phyloP scores from a whole-genome alignment of 2,329 filamentous ascomycete species.

The Dactylellina cionopaga region DNA sequence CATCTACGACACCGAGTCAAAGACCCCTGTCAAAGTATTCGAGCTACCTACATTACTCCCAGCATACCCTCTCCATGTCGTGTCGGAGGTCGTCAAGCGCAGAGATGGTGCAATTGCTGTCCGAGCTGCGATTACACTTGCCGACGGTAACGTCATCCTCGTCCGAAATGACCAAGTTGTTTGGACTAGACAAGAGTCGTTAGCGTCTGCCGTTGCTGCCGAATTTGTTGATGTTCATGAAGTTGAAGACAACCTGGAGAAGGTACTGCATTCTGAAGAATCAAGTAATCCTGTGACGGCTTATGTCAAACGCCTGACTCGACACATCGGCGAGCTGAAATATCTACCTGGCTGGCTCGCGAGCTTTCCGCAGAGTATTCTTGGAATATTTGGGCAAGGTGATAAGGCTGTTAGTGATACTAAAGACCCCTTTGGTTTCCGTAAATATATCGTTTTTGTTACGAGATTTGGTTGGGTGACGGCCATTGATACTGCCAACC shows the following conservation, averaged over 20 bases:
- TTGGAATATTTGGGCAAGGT: slow-evolving; percentile 70
- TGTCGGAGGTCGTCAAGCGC: slow-evolving; percentile 84
- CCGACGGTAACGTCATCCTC: slow-evolving; percentile 79
- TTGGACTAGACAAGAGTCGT: slow-evolving; percentile 84
- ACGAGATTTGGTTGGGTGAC: slow-evolving; percentile 82
- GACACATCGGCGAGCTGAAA: slow-evolving; percentile 78
- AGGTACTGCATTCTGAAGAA: slow-evolving; percentile 84
- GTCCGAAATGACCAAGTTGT: slow-evolving; percentile 81
- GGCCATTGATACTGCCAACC: slow-evolving; percentile 78
- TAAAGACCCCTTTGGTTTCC: slow-evolving; percentile 84
- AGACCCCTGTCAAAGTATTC: slow-evolving; percentile 24
- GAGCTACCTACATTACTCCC: slow-evolving; percentile 58
- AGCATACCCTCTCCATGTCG: slow-evolving; percentile 71
- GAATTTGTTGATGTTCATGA: slow-evolving; percentile 76
- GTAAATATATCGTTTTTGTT: slow-evolving; percentile 82
- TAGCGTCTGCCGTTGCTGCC: slow-evolving; percentile 82
- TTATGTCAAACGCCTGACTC: slow-evolving; percentile 86
- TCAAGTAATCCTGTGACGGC: slow-evolving; percentile 81
- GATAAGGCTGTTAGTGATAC: slow-evolving; percentile 66
- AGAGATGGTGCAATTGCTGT: slow-evolving; percentile 75
- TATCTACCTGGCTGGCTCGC: slow-evolving; percentile 78
- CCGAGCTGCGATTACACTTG: slow-evolving; percentile 74
- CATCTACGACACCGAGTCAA: slow-evolving; percentile 52
- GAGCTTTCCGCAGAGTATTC: slow-evolving; percentile 73
- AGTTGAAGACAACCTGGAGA: slow-evolving; percentile 76